Evolutionary conservation across 148 eudicot species (phyloP), one percentile per base, ranked within the genome.

Genomic region (Arctostaphylos glauca): DNA sequence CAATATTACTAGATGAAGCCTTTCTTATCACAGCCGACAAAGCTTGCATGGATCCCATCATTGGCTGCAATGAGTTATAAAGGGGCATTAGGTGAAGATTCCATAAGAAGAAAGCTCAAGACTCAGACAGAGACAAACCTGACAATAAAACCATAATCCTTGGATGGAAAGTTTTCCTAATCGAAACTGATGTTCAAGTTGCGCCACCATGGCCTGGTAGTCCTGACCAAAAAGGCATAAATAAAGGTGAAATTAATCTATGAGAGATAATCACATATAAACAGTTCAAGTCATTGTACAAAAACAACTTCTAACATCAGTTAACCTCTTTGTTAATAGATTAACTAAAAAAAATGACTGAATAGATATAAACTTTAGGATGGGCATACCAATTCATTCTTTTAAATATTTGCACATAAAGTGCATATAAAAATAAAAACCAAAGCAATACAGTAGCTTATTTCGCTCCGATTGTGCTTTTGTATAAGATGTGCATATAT

Each of bases 191-290:
- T 96, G 99, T 85, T 96, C 99, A 82, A 96, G 97, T 85, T 96
- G 99, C 86, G 99, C 99, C 83, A 96, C 98, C 98, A 93, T 92
- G 84, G 97, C 98, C 87, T 94, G 98, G 88, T 94, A 94, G 88
- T 94, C 99, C 99, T 96, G 89, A 81, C 72, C 86, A 54, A 71
- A 25, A 16, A 2, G 44, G 15, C 56, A 58, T 38, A 43, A 59
- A 58, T 58, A 19, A 23, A 79, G 64, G 44, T 52, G 50, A 50
- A n/a, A 53, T 68, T 68, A 31, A 68, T 67, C 76, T 49, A 49
- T 43, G 19, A 62, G 6, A 9, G n/a, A 48, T 25, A 66, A 66
- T 23, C 19, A 31, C 18, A 15, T 31, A n/a, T 23, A 31, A 49
- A 80, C 9, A n/a, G 31, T 50, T 7, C 73, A 54, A 19, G 46